Evolutionary conservation across 73 alveolate genomes (phyloP), one percentile per base, ranked within the genome.

Genomic region (Symbiodinium pilosum): DNA sequence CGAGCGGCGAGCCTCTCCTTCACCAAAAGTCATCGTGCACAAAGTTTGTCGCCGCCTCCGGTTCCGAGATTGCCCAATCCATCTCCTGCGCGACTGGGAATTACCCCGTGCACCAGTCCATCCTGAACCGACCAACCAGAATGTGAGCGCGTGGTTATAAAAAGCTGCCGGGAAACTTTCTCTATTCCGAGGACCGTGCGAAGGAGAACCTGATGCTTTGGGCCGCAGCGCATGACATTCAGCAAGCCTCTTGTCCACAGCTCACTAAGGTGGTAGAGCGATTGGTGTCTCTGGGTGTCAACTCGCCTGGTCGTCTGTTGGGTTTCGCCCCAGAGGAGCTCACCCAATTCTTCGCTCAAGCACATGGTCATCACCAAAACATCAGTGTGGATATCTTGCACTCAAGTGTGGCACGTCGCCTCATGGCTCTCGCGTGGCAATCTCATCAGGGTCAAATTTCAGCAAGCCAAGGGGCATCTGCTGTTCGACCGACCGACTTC

Each of bases 301-400:
- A 16, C 34, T 81, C 87, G 41, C 87, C 87, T 81, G 87, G 87
- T 39, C 87, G 87, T 81, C 87, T 81, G 51, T 56, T 81, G 51
- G 87, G 87, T 56, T 81, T 81, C 54, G 14, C 87, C 56, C 16
- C 51, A 32, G 87, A 81, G 34, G 87, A 81, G 54, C 87, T 81
- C 54, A 1, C 39, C 54, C 24, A 34, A 39, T 56, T 81, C 56
- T 81, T 81, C 54, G 59, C 36, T 42, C 87, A 81, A 40, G 26
- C 54, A 4, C 7, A 5, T 21, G 87, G 87, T 34, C 87, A 20
- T 11, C 87, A 81, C 26, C 87, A 38, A 39, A 56, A 81, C 52
- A 39, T 81, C 36, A 24, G 32, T 16, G 32, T 42, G 5, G 87
- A 81, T 56, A 38, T 81, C 56, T 39, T 81, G 87, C 87, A 39